Conservation (phyloP, 2,329 filamentous ascomycete genomes). For the Aspergillus candidus region DNA sequence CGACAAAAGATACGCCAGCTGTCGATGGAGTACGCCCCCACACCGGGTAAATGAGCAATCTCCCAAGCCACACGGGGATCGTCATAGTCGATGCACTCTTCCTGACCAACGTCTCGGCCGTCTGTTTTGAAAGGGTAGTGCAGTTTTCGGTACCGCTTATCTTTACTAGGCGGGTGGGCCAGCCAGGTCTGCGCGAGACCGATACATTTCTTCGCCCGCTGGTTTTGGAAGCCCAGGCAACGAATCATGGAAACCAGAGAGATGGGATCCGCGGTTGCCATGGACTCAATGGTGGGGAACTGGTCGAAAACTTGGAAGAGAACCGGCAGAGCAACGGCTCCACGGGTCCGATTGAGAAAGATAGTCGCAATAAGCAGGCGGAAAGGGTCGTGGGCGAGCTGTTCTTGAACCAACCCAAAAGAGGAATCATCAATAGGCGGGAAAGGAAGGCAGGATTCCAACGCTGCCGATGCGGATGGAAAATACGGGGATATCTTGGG, state of each 20-base stretch:
- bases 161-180: constrained; percentile 53
- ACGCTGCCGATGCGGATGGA: constrained; percentile 23
- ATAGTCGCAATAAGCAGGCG: constrained; percentile 74
- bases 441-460: constrained; percentile 51
- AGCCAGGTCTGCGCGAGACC: constrained; percentile 66
- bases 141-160: constrained; percentile 51
- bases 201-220: constrained; percentile 63
- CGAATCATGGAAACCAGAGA: constrained; percentile 59
- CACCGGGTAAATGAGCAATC: constrained; percentile 73
- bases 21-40: constrained; percentile 74
- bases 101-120: constrained; percentile 43
- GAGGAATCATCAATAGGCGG: constrained; percentile 56
- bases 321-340: constrained; percentile 66
- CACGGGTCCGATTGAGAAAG: constrained; percentile 76
- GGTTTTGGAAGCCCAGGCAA: constrained; percentile 64
- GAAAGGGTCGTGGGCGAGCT: constrained; percentile 68
- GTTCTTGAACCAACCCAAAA: constrained; percentile 82
- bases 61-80: constrained; percentile 62
- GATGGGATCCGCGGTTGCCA: constrained; percentile 53
- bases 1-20: constrained; percentile 93
- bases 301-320: constrained; percentile 61
- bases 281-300: constrained; percentile 60
- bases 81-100: constrained; percentile 46
- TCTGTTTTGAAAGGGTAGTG: constrained; percentile 50
- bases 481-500: constrained; percentile 42